phyloP scores from a whole-genome alignment of 2,329 filamentous ascomycete genomes.

The Magnaporthales sp. region DNA sequence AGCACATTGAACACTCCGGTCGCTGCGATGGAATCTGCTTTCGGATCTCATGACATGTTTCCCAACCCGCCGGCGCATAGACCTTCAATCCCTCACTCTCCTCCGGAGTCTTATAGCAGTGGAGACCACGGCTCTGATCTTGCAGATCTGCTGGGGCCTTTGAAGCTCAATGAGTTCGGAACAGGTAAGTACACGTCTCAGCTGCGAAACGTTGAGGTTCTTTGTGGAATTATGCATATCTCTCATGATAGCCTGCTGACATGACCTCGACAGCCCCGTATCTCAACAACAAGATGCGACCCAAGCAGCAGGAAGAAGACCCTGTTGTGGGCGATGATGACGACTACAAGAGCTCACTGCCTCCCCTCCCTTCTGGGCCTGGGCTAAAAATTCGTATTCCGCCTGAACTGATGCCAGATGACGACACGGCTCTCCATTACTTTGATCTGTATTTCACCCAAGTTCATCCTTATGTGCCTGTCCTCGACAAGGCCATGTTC shows the following conservation, averaged over 20 bases:
- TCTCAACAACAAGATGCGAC: constrained; percentile 52
- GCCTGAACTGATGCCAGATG: constrained; percentile 84
- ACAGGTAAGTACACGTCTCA: constrained; percentile 53
- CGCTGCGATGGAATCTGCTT: constrained; percentile 42
- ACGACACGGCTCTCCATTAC: constrained; percentile 72
- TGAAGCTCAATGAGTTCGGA: constrained; percentile 81
- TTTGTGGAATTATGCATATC: neutral
- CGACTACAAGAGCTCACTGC: constrained; percentile 63
- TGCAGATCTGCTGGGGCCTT: constrained; percentile 71
- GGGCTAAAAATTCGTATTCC: constrained; percentile 81
- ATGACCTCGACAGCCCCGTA: constrained; percentile 60
- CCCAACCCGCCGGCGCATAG: constrained; percentile 43
- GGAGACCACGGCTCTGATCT: constrained; percentile 64
- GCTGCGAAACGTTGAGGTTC: neutral
- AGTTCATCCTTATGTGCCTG: constrained; percentile 87
- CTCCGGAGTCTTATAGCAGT: constrained; percentile 45
- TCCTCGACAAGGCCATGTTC: constrained; percentile 73
- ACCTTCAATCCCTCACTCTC: constrained; percentile 28
- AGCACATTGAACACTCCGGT: constrained; percentile 40
- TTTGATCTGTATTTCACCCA: constrained; percentile 87
- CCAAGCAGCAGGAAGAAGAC: constrained; percentile 40
- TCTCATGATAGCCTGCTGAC: neutral
- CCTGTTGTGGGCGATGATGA: constrained; percentile 63
- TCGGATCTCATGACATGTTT: constrained; percentile 40
- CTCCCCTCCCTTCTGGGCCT: constrained; percentile 56